Base-by-base conservation (phyloP, 768 basidiomycete species). In the Trametes gibbosa region DNA sequence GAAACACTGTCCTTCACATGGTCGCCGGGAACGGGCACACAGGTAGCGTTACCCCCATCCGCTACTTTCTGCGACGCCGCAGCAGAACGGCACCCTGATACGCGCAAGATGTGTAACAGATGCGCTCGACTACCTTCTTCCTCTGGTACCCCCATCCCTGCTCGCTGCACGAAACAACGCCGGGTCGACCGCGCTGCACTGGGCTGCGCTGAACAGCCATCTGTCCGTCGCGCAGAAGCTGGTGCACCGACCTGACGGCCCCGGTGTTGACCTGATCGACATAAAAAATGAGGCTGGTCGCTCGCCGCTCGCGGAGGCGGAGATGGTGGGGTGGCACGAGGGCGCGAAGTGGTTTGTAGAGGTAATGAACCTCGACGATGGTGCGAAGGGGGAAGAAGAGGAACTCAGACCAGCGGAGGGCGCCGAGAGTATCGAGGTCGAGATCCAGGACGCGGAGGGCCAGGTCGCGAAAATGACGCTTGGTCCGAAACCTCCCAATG, bases 151-250 rank as follows among this genome's bases (percentile, higher is more conserved):
- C 7, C 70, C 86, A 12, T 70, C 79, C 2, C 72, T 92, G 7
- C 68, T 94, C 21, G 74, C 84, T 2, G 75, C 77, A 0, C 82
- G 81, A 59, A 98, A 97, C 68, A 71, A 70, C 27, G 79, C 90
- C 0, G 80, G 84, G 51, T 95, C 95, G 24, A 95, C 91, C 2
- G 81, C 95, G 7, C 74, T 97, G 6, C 95, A 98, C 68, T 97
- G 95, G 95, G 94, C 95, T 0, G 84, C 90, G 2, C 72, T 94
- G 40, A 98, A 97, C 71, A 76, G 81, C 2, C 95, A 95, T 65
- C 81, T 96, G 3, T 69, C 73, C 7, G 69, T 85, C 47, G 79
- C 81, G 0, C 79, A 86, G 69, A 77, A 75, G 35, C 81, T 93
- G 29, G 82, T 92, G 12, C 72, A 77, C 51, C 80, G 78, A 63